A percentile compares a stretch with the other conserved stretches of the same genome.
Conservation (phyloP, 805 yeast species). For the Pichia cephalocereana region DNA sequence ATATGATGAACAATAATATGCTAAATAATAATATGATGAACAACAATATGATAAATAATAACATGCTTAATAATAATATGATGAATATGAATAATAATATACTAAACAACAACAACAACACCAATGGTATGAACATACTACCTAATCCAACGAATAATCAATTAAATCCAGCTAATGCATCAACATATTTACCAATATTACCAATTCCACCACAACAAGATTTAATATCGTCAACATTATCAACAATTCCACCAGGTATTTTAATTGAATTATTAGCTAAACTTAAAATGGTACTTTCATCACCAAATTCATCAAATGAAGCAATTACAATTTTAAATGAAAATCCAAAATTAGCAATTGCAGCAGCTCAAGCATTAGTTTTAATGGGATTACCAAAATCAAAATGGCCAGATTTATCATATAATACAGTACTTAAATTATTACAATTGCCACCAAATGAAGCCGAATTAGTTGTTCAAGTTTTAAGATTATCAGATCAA, state of each 20-base stretch:
- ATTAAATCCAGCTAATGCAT: conserved; percentile 39
- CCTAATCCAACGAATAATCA: conserved; percentile 13
- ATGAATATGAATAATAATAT: no score
- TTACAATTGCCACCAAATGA: conserved; percentile 45
- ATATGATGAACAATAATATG: no score
- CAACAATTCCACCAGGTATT: conserved; percentile 61
- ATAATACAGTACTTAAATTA: conserved; percentile 40
- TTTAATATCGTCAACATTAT: conserved; percentile 50
- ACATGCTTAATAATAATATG: no score
- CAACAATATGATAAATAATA: no score
- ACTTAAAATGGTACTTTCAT: conserved; percentile 45
- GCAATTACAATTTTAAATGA: conserved; percentile 45
- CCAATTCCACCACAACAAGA: conserved; percentile 28
- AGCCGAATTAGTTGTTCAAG: conserved; percentile 48
- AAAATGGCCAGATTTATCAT: conserved; percentile 43
- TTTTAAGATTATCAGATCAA: conserved; percentile 38
- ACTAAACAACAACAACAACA: background rate
- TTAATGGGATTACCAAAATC: conserved; percentile 70
- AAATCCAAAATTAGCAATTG: conserved; percentile 49
- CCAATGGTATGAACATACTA: background rate
- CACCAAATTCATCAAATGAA: conserved; percentile 32
- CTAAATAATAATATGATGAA: no score
- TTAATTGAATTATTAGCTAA: conserved; percentile 61
- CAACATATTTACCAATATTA: conserved; percentile 47
- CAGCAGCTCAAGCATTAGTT: conserved; percentile 65